phyloP scores from a whole-genome alignment of 1,284 basidiomycete species.

The Omphalotus olearius region DNA sequence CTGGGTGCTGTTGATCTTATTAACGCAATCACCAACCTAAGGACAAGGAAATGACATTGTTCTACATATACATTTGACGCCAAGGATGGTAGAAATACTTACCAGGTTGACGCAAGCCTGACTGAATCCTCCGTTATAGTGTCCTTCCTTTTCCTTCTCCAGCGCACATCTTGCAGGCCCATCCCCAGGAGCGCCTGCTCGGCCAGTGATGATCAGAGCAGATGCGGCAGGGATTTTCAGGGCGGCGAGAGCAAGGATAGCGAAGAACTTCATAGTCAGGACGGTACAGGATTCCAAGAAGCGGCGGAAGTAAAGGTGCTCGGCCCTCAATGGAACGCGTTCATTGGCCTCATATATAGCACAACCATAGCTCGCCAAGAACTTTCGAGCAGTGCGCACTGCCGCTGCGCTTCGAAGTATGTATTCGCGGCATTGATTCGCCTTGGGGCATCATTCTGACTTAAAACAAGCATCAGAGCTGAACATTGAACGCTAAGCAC shows the following conservation, averaged over 20 bases:
- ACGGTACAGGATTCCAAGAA: no score
- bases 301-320: no score
- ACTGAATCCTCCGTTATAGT: conserved; percentile 3
- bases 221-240: not conserved
- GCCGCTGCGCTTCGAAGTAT: no score
- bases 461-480: no score
- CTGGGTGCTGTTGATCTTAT: not conserved
- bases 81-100: not conserved
- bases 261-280: not conserved
- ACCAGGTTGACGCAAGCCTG: conserved; percentile 1
- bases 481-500: no score
- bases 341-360: no score
- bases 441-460: no score
- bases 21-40: not conserved
- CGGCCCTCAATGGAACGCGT: no score
- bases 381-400: no score
- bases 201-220: not conserved
- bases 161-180: not conserved
- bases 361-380: no score
- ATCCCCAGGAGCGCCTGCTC: not conserved
- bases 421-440: no score
- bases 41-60: not conserved
- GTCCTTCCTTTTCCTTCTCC: not conserved
- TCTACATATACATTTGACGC: not conserved
- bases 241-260: not conserved